These are phyloP conservation scores for Carpinus fangiana DNA, from an alignment of 306 rosid species.

Conservation along the genomic window DNA sequence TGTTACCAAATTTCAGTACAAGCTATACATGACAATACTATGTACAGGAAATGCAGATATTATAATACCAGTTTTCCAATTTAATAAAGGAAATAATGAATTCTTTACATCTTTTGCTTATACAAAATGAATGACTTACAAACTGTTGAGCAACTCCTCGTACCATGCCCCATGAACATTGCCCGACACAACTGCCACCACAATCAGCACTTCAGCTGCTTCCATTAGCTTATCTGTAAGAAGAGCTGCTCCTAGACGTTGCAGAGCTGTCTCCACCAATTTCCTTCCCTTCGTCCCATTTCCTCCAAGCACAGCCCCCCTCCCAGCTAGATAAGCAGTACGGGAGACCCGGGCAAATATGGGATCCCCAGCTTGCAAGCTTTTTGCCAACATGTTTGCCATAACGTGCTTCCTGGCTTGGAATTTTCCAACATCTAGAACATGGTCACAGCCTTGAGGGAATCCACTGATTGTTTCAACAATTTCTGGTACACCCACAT, in stretches of 20 bases:
- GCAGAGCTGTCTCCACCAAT: constrained; percentile 28
- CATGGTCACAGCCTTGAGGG: background rate
- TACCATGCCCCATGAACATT: constrained; percentile 44
- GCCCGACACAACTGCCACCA: constrained; percentile 31
- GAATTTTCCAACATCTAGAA: constrained; percentile 23
- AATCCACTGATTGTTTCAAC: constrained; percentile 20
- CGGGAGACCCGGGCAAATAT: constrained; percentile 28
- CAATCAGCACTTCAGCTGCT: constrained; percentile 36
- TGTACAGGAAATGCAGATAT: background rate
- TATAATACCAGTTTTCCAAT: background rate
- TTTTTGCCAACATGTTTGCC: constrained; percentile 35
- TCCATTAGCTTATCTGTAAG: constrained; percentile 24
- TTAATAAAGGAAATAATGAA: background rate
- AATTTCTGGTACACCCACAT: constrained; percentile 30
- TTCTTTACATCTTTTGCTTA: background rate
- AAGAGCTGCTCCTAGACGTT: constrained; percentile 28
- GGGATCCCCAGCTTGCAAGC: constrained; percentile 34
- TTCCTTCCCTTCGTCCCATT: constrained; percentile 35
- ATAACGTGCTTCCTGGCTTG: constrained; percentile 29
- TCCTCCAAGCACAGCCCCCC: constrained; percentile 37
- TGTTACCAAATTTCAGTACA: background rate
- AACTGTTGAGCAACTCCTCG: constrained; percentile 24
- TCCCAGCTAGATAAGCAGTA: constrained; percentile 30
- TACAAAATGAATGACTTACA: background rate
- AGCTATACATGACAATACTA: background rate